A percentile compares a stretch with the other conserved stretches of the same genome.
These are phyloP conservation scores for Mycena indigotica DNA, from an alignment of 768 basidiomycete genomes.

Conservation along the genomic window DNA sequence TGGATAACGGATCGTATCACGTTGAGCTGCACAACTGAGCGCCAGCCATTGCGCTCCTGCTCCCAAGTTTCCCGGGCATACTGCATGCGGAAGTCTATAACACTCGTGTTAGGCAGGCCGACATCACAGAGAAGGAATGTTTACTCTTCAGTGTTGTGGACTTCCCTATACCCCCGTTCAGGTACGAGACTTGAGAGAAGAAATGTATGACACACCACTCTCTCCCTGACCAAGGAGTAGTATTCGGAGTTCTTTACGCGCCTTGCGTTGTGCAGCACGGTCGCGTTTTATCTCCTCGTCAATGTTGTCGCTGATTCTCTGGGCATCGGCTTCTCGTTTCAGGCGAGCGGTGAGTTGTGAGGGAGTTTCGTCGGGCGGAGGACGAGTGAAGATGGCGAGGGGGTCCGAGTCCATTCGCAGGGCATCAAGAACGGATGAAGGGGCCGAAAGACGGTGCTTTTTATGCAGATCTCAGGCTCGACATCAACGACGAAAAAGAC, in stretches of 20 bases:
- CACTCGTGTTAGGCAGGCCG: slow-evolving; percentile 2
- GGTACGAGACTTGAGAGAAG: background rate
- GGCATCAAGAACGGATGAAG: slow-evolving; percentile 3
- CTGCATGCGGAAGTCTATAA: slow-evolving; percentile 70
- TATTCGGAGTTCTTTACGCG: slow-evolving; percentile 54
- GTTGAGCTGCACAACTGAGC: slow-evolving; percentile 78
- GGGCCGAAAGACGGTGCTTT: background rate
- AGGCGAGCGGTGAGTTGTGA: slow-evolving; percentile 49
- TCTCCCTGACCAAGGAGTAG: slow-evolving; percentile 68
- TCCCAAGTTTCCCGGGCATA: slow-evolving; percentile 66
- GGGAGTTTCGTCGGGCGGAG: slow-evolving; percentile 55
- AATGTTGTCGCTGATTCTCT: slow-evolving; percentile 54
- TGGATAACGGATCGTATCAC: slow-evolving; percentile 69
- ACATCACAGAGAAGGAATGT: slow-evolving; percentile 20
- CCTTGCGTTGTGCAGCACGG: slow-evolving; percentile 43
- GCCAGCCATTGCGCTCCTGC: slow-evolving; percentile 73
- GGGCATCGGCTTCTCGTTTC: slow-evolving; percentile 50
- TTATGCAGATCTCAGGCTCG: background rate
- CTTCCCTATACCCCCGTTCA: slow-evolving; percentile 49
- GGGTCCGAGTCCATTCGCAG: slow-evolving; percentile 35
- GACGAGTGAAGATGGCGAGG: slow-evolving; percentile 48
- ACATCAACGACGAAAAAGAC: background rate
- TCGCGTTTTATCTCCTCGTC: slow-evolving; percentile 61
- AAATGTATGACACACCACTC: slow-evolving; percentile 49
- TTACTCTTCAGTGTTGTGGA: slow-evolving; percentile 69